A percentile compares a stretch with the other conserved stretches of the same genome.
phyloP scores from a whole-genome alignment of 352 stramenopile species.

The Phytophthora kernoviae region DNA sequence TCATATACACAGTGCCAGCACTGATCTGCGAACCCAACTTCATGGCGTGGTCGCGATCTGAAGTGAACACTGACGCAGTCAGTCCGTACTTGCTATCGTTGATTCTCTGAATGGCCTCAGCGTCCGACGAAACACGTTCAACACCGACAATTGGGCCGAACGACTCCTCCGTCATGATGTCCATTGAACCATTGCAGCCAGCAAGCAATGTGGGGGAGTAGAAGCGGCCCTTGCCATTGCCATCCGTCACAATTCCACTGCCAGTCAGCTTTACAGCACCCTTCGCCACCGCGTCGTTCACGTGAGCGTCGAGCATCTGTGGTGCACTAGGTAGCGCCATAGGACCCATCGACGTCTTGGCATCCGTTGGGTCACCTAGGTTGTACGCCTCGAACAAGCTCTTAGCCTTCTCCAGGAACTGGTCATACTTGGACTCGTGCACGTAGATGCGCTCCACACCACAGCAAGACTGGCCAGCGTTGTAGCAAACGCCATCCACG shows the following conservation, averaged over 20 bases:
- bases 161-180: conserved; percentile 83
- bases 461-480: conserved; percentile 86
- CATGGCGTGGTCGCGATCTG: conserved; percentile 59
- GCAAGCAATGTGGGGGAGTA: conserved; percentile 80
- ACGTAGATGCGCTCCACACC: conserved; percentile 87
- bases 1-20: conserved; percentile 85
- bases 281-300: conserved; percentile 78
- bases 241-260: conserved; percentile 47
- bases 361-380: conserved; percentile 66
- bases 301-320: conserved; percentile 53
- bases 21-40: conserved; percentile 61
- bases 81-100: conserved; percentile 85
- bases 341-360: conserved; percentile 66
- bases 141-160: conserved; percentile 86
- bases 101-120: conserved; percentile 76
- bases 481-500: conserved; percentile 86
- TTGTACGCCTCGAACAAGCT: conserved; percentile 70
- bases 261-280: conserved; percentile 62
- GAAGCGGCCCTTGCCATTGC: conserved; percentile 66
- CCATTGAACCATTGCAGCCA: conserved; percentile 69
- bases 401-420: conserved; percentile 71
- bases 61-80: conserved; percentile 78
- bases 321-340: conserved; percentile 67
- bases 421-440: conserved; percentile 79
- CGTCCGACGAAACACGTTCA: conserved; percentile 69